These are phyloP conservation scores for Suillus spraguei DNA, from an alignment of 768 basidiomycete genomes.

Conservation along the genomic window DNA sequence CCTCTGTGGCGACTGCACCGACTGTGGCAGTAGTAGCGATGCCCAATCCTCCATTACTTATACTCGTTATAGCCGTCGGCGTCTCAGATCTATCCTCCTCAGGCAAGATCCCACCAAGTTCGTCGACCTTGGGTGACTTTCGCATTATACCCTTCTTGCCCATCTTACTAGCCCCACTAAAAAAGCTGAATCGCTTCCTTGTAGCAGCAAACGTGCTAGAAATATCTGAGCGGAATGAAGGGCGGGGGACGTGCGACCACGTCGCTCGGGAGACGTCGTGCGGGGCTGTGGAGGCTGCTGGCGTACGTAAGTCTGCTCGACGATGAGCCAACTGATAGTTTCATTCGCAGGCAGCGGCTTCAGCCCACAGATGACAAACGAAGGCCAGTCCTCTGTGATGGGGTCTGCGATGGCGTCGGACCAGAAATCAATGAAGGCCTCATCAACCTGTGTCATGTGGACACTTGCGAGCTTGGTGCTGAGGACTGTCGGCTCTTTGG, in stretches of 20 bases:
- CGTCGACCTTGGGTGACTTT: constrained; percentile 51
- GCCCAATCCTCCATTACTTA: constrained; percentile 20
- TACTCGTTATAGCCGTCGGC: constrained; percentile 34
- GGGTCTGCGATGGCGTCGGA: constrained; percentile 73
- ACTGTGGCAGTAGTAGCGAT: constrained; percentile 24
- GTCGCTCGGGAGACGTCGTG: constrained; percentile 26
- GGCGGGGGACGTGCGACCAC: constrained; percentile 43
- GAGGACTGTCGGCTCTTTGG: constrained; percentile 20
- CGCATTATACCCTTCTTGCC: constrained; percentile 31
- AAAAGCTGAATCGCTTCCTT: constrained; percentile 68
- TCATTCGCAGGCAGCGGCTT: constrained; percentile 37
- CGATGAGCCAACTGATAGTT: constrained; percentile 61
- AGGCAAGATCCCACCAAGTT: constrained; percentile 69
- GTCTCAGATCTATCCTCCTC: constrained; percentile 48
- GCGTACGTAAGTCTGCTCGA: constrained; percentile 60
- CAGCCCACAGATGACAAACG: constrained; percentile 71
- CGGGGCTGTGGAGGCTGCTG: constrained; percentile 35
- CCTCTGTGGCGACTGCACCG: constrained; percentile 19
- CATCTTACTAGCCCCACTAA: constrained; percentile 34
- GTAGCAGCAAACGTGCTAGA: constrained; percentile 50
- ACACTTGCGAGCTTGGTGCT: constrained; percentile 43
- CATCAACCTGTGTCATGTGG: constrained; percentile 62
- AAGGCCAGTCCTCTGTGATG: constrained; percentile 64
- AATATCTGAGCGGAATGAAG: constrained; percentile 46
- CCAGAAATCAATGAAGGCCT: constrained; percentile 86